A percentile compares a stretch with the other conserved stretches of the same genome.
Evolutionary conservation across 768 basidiomycete genomes (phyloP).

Genomic region (Mrakia frigida): DNA sequence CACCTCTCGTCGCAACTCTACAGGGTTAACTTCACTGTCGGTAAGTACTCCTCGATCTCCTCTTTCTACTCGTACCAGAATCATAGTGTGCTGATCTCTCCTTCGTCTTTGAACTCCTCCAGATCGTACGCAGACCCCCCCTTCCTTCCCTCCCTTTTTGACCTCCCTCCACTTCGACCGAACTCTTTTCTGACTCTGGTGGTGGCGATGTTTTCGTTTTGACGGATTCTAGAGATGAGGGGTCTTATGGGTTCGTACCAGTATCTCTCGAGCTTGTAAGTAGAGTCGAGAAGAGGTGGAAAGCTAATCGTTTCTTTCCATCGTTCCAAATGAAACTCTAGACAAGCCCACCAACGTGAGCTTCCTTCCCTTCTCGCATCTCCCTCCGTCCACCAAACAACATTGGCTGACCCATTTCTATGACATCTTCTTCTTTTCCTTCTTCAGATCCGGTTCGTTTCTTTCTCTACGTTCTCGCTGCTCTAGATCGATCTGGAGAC

Average conservation of each 20-base stretch:
- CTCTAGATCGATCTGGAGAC: no score
- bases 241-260: conserved; percentile 28
- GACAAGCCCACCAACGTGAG: conserved; percentile 34
- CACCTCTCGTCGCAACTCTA: neutral
- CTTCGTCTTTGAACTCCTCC: neutral
- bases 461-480: neutral
- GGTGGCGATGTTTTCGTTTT: neutral
- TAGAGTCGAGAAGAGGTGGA: neutral
- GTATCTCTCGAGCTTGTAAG: no score
- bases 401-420: neutral
- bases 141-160: neutral
- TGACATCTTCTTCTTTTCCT: neutral
- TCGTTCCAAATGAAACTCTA: neutral
- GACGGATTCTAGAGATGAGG: conserved; percentile 23
- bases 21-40: conserved; percentile 34
- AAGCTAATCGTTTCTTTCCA: neutral
- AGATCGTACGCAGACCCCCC: neutral
- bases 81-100: neutral
- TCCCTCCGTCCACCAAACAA: neutral
- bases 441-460: conserved; percentile 22
- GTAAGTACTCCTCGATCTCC: neutral
- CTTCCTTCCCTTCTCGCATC: neutral
- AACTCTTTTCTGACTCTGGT: neutral
- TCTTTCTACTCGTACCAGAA: neutral
- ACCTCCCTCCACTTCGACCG: neutral